Percentiles rank a stretch among this genome's conserved stretches.
Conservation (phyloP, 2,329 filamentous ascomycete genomes). For the Huntiella decipiens region DNA sequence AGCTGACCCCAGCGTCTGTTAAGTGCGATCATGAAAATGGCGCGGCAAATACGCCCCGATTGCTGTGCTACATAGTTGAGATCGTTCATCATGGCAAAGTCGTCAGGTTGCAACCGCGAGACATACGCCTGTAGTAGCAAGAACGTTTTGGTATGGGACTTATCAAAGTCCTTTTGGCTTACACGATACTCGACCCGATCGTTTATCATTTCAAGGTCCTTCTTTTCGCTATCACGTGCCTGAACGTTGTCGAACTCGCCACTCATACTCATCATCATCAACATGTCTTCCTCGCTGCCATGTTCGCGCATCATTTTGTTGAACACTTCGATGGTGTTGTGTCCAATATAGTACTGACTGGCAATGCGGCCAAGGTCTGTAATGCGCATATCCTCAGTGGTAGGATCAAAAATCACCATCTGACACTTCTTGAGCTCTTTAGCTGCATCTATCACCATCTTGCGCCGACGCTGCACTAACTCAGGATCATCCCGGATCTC, state of each 20-base stretch:
- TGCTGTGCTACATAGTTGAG: constrained; percentile 92
- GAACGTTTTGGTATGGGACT: constrained; percentile 80
- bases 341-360: constrained; percentile 89
- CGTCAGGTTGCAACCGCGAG: constrained; percentile 67
- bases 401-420: constrained; percentile 96
- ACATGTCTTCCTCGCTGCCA: constrained; percentile 74
- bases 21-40: constrained; percentile 91
- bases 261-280: constrained; percentile 94
- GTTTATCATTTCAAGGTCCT: constrained; percentile 61
- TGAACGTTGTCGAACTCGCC: constrained; percentile 97
- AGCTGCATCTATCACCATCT: constrained; percentile 77
- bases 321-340: constrained; percentile 88
- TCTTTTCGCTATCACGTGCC: constrained; percentile 71
- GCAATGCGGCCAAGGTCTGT: constrained; percentile 95
- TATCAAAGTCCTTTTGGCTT: constrained; percentile 38
- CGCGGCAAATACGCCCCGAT: constrained; percentile 79
- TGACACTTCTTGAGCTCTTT: constrained; percentile 76
- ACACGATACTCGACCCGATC: constrained; percentile 24
- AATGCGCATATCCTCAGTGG: constrained; percentile 64
- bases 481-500: constrained; percentile 78
- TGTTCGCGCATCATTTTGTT: constrained; percentile 81
- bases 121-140: constrained; percentile 90
- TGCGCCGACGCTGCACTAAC: constrained; percentile 66
- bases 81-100: constrained; percentile 85
- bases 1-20: constrained; percentile 93